Evolutionary conservation across 2,329 filamentous ascomycete species (phyloP), one percentile per base, ranked within the genome.

Genomic region (Fusarium irregulare): DNA sequence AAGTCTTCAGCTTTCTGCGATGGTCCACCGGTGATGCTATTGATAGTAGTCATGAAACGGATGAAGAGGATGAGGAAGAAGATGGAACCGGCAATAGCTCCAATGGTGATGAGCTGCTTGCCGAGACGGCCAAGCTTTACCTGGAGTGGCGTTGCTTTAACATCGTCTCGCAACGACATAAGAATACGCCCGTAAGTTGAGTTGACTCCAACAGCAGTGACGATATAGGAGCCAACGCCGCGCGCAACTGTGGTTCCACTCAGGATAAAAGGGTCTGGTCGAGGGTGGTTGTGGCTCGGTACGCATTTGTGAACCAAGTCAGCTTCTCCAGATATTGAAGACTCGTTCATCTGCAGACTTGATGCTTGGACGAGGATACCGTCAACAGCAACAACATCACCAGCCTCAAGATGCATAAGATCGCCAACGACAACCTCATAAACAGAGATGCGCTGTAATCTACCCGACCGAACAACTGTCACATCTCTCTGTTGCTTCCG

Each of bases 201-300:
- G 78, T 94, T 87, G 37, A 91, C 85, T 68, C 92, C 92, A 20
- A 91, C 89, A 7, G 92, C 88, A 3, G 91, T 93, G 57, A 94
- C 92, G 57, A 95, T 78, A 78, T 93, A 94, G 6, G 87, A 89
- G 12, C 93, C 92, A 10, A 93, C 85, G 57, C 92, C 92, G 74
- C 93, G 91, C 0, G 89, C 89, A 13, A 95, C 89, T 71, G 93
- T 93, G 4, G 91, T 91, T 47, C 92, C 92, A 23, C 92, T 94
- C 6, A 94, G 83, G 66, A 95, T 93, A 78, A 95, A 95, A 0
- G 92, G 92, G 72, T 94, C 92, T 66, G 91, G 82, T 10, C 68
- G 62, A 4, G 56, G 85, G 34, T 84, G 84, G 76, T 86, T 90
- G 21, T 92, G 89, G 28, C 89, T 87, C 4, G 85, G 72, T 4